Conservation (phyloP, 148 eudicot genomes). For the Rhododendron ovatum region DNA sequence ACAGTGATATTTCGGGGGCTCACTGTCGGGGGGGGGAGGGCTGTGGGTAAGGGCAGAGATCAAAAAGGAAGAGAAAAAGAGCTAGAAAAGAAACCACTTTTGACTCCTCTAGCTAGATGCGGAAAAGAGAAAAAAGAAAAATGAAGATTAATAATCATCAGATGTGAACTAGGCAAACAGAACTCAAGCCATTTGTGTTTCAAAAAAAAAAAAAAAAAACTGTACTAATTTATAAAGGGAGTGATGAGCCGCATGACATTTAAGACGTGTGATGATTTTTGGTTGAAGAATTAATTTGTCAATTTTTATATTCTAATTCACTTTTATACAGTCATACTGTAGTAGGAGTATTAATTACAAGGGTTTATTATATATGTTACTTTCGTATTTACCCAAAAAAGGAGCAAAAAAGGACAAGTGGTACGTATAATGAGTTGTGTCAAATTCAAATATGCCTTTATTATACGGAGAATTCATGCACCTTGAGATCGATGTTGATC, state of each 20-base stretch:
- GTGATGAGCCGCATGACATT: no score
- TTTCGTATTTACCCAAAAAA: background rate
- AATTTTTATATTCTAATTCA: background rate
- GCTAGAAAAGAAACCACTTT: background rate
- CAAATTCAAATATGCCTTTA: background rate
- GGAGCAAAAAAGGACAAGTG: background rate
- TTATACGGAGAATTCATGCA: background rate
- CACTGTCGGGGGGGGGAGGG: no score
- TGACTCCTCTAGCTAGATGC: background rate
- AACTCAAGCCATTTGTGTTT: no score
- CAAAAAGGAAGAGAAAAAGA: background rate
- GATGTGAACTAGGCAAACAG: no score
- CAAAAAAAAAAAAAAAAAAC: no score
- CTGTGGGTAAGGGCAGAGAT: no score
- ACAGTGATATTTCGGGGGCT: no score
- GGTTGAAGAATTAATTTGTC: background rate
- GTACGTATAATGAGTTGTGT: background rate
- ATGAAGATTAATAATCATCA: no score
- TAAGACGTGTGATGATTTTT: background rate
- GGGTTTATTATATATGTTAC: background rate
- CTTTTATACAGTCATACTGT: no score
- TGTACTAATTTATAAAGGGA: no score
- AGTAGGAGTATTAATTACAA: background rate
- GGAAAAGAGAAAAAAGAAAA: background rate
- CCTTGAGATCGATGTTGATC: background rate